Base-by-base conservation (phyloP, 768 basidiomycete species). In the Pulveroboletus sp. region DNA sequence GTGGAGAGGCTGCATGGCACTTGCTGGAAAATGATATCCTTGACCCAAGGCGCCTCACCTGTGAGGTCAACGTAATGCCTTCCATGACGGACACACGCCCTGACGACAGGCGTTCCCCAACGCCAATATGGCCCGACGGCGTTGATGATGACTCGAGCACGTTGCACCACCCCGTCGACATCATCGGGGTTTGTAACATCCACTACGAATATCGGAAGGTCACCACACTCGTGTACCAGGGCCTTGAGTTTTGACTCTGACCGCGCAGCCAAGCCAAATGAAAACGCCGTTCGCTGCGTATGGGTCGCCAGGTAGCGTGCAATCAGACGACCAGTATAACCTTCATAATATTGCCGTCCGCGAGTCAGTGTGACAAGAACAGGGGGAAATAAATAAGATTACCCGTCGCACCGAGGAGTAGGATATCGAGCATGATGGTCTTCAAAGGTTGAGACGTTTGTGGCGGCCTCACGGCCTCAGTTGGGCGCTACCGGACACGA, bases 51-150 rank as follows among this genome's bases (percentile, higher is more conserved):
- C 0, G 76, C 68, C 64, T 94, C 92, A 8, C 87, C 86, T 2
- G 86, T 81, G 29, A 93, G 71, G 67, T 97, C 94, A 23, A 92
- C 82, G 63, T 95, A 95, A 67, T 94, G 90, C 7, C 80, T 77
- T 6, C 87, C 84, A 50, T 85, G 71, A 30, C 71, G 71, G 5
- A 84, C 86, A 54, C 93, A 95, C 5, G 86, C 84, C 49, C 79
- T 88, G 17, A 91, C 86, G 12, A 93, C 83, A 9, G 80, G 76
- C n/a, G 81, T 81, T 3, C 89, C 86, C 69, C 76, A 87, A 6
- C 63, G 62, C 77, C 80, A 83, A 62, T 77, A 93, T 2, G 89
- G 89, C 1, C 90, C 90, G 27, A 87, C 79, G 26, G 83, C 71
- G 59, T 87, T 90, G 50, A 93, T 82, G 46, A 93, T 79, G 17